Evolutionary conservation across 1,284 basidiomycete genomes (phyloP).

Genomic region (Thelephora terrestris): DNA sequence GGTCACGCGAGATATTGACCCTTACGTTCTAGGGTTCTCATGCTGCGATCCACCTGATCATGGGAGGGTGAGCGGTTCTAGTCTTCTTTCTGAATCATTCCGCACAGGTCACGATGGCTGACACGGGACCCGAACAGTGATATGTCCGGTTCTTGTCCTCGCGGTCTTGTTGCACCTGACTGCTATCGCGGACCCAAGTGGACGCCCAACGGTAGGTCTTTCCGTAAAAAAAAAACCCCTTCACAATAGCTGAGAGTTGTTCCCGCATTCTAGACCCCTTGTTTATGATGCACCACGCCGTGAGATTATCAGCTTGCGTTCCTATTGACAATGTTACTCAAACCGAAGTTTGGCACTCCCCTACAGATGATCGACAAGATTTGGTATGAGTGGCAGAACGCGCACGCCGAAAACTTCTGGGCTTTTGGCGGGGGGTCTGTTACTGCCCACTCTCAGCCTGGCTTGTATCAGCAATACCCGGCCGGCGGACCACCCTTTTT

Average conservation of each 20-base stretch:
- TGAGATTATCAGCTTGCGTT: constrained; percentile 15
- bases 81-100: neutral
- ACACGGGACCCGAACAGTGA: constrained; percentile 18
- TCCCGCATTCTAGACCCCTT: constrained; percentile 20
- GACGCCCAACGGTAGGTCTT: constrained; percentile 20
- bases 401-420: constrained; percentile 17
- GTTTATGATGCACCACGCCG: constrained; percentile 30
- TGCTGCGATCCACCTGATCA: constrained; percentile 18
- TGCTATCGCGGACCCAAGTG: constrained; percentile 18
- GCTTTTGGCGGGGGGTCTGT: constrained; percentile 24
- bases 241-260: neutral
- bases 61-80: constrained; percentile 10
- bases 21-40: constrained; percentile 16
- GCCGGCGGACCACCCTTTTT: constrained; percentile 25
- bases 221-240: neutral
- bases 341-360: neutral
- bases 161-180: constrained; percentile 11
- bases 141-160: constrained; percentile 18
- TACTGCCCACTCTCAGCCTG: constrained; percentile 17
- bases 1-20: constrained; percentile 4
- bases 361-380: constrained; percentile 30
- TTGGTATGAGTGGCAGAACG: constrained; percentile 30
- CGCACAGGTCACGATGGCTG: constrained; percentile 8
- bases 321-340: neutral
- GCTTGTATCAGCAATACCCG: constrained; percentile 20